A percentile compares a stretch with the other conserved stretches of the same genome.
Evolutionary conservation across 192 early-diverging fungal genomes (phyloP).

Genomic region (Coemansia sp.): DNA sequence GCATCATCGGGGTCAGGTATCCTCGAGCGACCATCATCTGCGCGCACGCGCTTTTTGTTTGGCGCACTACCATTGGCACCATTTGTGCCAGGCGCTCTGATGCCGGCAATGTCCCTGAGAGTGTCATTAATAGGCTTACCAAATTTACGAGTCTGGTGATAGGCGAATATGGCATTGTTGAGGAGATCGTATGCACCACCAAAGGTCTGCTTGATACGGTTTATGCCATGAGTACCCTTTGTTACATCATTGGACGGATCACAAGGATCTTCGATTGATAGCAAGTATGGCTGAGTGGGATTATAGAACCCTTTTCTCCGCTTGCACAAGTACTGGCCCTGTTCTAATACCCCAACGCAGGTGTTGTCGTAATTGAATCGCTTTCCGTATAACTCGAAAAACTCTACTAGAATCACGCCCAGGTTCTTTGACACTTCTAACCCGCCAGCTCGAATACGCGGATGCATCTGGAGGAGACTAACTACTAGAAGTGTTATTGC

Average conservation of each 20-base stretch:
- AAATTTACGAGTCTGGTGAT: conserved; percentile 50
- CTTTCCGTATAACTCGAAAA: conserved; percentile 88
- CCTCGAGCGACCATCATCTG: conserved; percentile 14
- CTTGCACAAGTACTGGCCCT: conserved; percentile 58
- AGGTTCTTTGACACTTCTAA: conserved; percentile 72
- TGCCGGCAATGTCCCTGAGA: conserved; percentile 9
- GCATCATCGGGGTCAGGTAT: not conserved
- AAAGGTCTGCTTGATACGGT: conserved; percentile 48
- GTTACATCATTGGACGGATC: conserved; percentile 60
- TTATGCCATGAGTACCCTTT: conserved; percentile 50
- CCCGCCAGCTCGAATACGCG: conserved; percentile 62
- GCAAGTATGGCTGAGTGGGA: conserved; percentile 38
- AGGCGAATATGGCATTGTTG: conserved; percentile 48
- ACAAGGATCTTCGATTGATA: conserved; percentile 58
- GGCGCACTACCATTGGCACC: not conserved
- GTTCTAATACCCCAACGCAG: conserved; percentile 61
- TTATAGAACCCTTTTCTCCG: conserved; percentile 21
- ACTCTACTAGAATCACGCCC: conserved; percentile 86
- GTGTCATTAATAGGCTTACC: conserved; percentile 49
- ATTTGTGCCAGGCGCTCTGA: not conserved
- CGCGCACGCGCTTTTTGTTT: conserved; percentile 25
- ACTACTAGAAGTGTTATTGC: conserved; percentile 73
- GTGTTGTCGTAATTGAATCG: conserved; percentile 69
- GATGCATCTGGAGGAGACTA: conserved; percentile 87
- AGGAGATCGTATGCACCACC: conserved; percentile 50